Base-by-base conservation (phyloP, 805 yeast genomes). In the Schwanniomyces pseudopolymorphus region DNA sequence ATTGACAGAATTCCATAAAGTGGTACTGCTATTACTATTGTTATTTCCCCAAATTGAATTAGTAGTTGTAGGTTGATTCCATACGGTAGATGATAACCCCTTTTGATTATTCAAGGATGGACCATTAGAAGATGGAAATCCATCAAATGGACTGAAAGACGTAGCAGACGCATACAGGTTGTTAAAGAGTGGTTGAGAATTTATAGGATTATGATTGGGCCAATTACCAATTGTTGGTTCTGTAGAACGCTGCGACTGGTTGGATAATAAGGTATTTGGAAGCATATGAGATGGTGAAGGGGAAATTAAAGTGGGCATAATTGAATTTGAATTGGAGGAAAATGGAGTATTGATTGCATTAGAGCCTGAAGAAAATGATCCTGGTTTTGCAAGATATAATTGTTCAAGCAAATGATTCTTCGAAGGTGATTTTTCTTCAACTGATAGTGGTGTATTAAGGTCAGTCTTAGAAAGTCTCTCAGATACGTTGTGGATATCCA, bases 381-480 rank as follows among this genome's bases (percentile, higher is more conserved):
- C 53, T 11, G 70, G 69, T 36, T 60, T 66, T 11, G 69, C 68
- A 17, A 58, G 70, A 50, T 64, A 69, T 33, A 64, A 61, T 53
- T 62, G 74, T 39, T 63, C 69, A 46, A 68, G 53, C 21, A 66
- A 46, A 40, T 60, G 69, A 41, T 63, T 61, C 26, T 35, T 44
- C n/a, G 47, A 22, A 19, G 47, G 47, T 10, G 47, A 44, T 24
- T 33, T 28, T 8, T 24, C 27, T 25, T 19, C 27, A 19, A 10
- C 27, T 11, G 37, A 11, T 36, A 20, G 14, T 20, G n/a, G 39
- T 2, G 13, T 25, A 36, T 36, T 20, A 13, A 21, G 14, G 16
- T 20, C 24, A 36, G 39, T 36, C 4, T 36, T 36, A 13, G 25
- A 9, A 3, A 36, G 14, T 13, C 20, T 21, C 20, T 21, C 39